Conservation (phyloP, 2,329 filamentous ascomycete genomes). For the Claviceps fusiformis region DNA sequence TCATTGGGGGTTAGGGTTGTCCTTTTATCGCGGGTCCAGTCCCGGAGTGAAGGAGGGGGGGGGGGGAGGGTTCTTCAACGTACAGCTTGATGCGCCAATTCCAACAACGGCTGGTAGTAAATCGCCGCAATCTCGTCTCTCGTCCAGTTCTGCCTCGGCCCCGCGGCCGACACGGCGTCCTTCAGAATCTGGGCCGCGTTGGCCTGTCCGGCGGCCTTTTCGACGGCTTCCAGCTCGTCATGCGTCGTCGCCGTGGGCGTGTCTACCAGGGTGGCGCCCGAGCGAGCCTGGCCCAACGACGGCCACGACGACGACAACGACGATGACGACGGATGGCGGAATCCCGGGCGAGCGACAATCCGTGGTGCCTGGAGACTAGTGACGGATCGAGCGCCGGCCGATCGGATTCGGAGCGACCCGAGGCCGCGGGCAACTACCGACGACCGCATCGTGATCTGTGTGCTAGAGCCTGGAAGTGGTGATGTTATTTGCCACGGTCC, state of each 20-base stretch:
- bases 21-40: background rate
- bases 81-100: slow-evolving; percentile 63
- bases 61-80: too few relatives aligned
- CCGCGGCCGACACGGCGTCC: slow-evolving; percentile 44
- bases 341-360: background rate
- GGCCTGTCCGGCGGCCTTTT: slow-evolving; percentile 3
- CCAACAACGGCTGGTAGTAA: slow-evolving; percentile 70
- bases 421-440: slow-evolving; percentile 4
- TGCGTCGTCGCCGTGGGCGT: slow-evolving; percentile 4
- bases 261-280: slow-evolving; percentile 9
- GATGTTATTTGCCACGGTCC: background rate
- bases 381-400: slow-evolving; percentile 1
- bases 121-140: slow-evolving; percentile 68
- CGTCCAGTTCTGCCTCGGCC: slow-evolving; percentile 63
- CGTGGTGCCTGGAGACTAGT: slow-evolving; percentile 3
- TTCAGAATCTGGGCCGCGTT: slow-evolving; percentile 22
- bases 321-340: background rate
- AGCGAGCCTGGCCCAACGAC: background rate
- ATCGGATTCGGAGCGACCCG: slow-evolving; percentile 4
- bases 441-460: slow-evolving; percentile 4
- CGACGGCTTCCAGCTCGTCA: slow-evolving; percentile 1
- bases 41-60: too few relatives aligned
- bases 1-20: too few relatives aligned
- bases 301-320: background rate
- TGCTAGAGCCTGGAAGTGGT: background rate